Percentiles rank a stretch among this genome's conserved stretches.
These are phyloP conservation scores for Noccaea caerulescens DNA, from an alignment of 345 rosid genomes.

Conservation along the genomic window DNA sequence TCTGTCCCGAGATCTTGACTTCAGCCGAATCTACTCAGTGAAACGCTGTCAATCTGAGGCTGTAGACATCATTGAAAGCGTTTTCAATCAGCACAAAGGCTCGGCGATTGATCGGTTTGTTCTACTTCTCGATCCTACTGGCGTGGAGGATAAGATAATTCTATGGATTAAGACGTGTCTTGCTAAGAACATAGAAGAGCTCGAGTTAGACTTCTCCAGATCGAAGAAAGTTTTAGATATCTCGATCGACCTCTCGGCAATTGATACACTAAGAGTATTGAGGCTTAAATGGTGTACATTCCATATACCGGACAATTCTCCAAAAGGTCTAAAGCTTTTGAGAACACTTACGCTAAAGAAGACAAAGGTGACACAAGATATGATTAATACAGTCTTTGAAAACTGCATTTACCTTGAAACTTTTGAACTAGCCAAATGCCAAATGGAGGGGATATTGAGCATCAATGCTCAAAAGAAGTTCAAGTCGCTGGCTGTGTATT, in stretches of 20 bases:
- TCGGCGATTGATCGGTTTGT: background rate
- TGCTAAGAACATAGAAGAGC: background rate
- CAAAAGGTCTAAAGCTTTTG: background rate
- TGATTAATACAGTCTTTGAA: background rate
- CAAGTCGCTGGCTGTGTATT: background rate
- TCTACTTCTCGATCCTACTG: background rate
- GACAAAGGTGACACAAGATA: background rate
- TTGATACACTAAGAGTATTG: background rate
- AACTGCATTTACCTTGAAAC: constrained; percentile 1
- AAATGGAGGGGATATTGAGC: background rate
- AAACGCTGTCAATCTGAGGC: background rate
- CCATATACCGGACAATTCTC: background rate
- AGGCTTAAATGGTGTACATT: background rate
- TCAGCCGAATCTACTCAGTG: background rate
- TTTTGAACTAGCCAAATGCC: constrained; percentile 8
- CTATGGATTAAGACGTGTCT: constrained; percentile 1
- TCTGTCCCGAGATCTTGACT: background rate
- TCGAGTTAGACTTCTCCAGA: constrained; percentile 20
- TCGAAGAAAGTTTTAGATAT: background rate
- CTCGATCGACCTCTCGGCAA: background rate
- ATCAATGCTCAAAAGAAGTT: background rate
- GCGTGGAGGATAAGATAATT: background rate
- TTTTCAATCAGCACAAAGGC: constrained; percentile 2
- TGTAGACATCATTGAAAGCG: background rate
- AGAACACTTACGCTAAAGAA: background rate